phyloP scores from a whole-genome alignment of 2,329 filamentous ascomycete genomes.

The Cucurbitaria berberidis region DNA sequence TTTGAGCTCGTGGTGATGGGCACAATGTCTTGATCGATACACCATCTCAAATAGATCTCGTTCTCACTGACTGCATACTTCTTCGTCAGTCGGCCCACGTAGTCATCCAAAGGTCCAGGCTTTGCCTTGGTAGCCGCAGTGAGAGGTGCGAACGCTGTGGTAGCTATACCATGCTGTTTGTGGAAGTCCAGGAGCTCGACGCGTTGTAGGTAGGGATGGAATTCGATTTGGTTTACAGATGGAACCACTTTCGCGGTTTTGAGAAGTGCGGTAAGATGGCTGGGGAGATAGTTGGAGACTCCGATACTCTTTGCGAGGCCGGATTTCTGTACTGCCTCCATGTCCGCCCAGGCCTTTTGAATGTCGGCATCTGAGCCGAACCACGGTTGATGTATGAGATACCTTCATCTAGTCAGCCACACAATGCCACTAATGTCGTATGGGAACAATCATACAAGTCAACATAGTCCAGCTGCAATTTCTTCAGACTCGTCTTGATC shows the following conservation, averaged over 20 bases:
- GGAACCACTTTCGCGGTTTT: constrained; percentile 62
- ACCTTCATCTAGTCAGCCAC: constrained; percentile 47
- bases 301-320: constrained; percentile 67
- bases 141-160: constrained; percentile 55
- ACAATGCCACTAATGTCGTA: background rate
- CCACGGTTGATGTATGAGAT: constrained; percentile 68
- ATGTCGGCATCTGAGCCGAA: constrained; percentile 61
- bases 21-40: constrained; percentile 65
- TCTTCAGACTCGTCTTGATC: constrained; percentile 63
- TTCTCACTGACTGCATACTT: constrained; percentile 66
- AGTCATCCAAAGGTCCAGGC: constrained; percentile 61
- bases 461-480: constrained; percentile 66
- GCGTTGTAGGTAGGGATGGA: constrained; percentile 72
- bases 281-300: constrained; percentile 64
- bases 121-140: constrained; percentile 61
- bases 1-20: constrained; percentile 67
- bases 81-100: constrained; percentile 59
- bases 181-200: constrained; percentile 62
- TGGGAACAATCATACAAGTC: constrained; percentile 59
- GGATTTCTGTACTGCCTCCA: constrained; percentile 64
- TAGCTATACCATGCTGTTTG: constrained; percentile 56
- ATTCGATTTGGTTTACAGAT: constrained; percentile 72
- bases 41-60: constrained; percentile 66
- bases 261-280: constrained; percentile 61
- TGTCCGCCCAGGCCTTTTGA: constrained; percentile 64